Evolutionary conservation across 768 basidiomycete genomes (phyloP).

Genomic region (Boletus eberwhitei): DNA sequence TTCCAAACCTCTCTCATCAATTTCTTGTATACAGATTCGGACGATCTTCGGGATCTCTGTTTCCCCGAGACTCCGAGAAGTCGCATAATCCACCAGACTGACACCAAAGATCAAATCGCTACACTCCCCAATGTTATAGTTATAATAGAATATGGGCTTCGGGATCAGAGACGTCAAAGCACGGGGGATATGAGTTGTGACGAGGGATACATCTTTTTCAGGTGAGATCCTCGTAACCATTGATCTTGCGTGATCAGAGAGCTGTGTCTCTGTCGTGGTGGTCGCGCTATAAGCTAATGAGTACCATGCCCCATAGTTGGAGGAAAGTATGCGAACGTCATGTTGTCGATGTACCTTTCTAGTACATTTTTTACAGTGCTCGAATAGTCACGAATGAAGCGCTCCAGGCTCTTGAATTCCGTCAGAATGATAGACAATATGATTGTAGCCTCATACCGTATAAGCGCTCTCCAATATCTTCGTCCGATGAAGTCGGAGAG

Average conservation of each 20-base stretch:
- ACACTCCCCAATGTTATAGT: constrained; percentile 80
- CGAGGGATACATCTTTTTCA: constrained; percentile 60
- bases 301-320: not conserved
- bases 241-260: constrained; percentile 61
- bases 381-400: constrained; percentile 72
- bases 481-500: constrained; percentile 72
- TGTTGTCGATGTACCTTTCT: constrained; percentile 74
- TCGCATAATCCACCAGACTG: constrained; percentile 84
- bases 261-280: constrained; percentile 66
- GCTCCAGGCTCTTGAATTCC: constrained; percentile 65
- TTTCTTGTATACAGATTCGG: constrained; percentile 74
- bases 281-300: constrained; percentile 59
- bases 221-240: constrained; percentile 67
- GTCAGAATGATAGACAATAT: constrained; percentile 11
- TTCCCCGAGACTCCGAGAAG: constrained; percentile 68
- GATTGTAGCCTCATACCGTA: constrained; percentile 44
- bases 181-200: constrained; percentile 56
- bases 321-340: constrained; percentile 42
- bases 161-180: constrained; percentile 65
- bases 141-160: constrained; percentile 70
- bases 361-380: constrained; percentile 59
- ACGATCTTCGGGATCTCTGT: constrained; percentile 78
- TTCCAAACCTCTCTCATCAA: constrained; percentile 76
- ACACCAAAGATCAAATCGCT: constrained; percentile 88
- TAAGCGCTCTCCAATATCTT: constrained; percentile 83